Evolutionary conservation across 2,329 filamentous ascomycete genomes (phyloP), one percentile per base, ranked within the genome.

Genomic region (Hortaea werneckii): DNA sequence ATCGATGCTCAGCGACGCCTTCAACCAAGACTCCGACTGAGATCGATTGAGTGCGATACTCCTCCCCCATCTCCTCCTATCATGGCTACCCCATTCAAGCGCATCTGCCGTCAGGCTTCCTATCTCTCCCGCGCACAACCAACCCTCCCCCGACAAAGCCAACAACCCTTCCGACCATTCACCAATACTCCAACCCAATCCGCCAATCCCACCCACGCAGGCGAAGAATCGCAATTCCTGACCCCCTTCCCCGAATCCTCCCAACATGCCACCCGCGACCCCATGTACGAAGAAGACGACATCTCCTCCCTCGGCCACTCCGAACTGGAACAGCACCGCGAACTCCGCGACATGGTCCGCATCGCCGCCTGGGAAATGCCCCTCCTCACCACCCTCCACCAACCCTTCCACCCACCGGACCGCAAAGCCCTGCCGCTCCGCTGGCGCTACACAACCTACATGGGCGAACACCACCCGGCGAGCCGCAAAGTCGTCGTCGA

Each of bases 301-400:
- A 85, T 98, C 49, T 84, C 85, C 48, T 79, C 79, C 43, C 75
- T 87, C 65, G 92, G 81, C 1, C 89, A 98, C 67, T 81, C 76
- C 44, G 88, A 96, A 70, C 70, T 98, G 55, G 87, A 95, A 58
- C 78, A 92, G 65, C 82, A 94, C 59, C 77, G 90, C 52, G 89
- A 96, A 67, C 76, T 90, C 63, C 78, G 92, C 71, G 81, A 95
- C 59, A 95, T 95, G 65, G 82, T 85, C 41, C 78, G 92, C 43
- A 74, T 95, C 56, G 81, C 85, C 40, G 87, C 88, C 27, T 98
- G 92, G 89, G 92, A 98, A 67, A 86, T 98, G 83, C 92, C 92
- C 7, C 70, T 95, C 51, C 73, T 98, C 49, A 80, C 45, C 42
- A 60, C 95, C 87, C 77, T 92, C 51, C 83, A 86, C 45, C 86